Evolutionary conservation across 495 filamentous ascomycete species (phyloP), one percentile per base, ranked within the genome.

Genomic region (Xylaria palmicola): DNA sequence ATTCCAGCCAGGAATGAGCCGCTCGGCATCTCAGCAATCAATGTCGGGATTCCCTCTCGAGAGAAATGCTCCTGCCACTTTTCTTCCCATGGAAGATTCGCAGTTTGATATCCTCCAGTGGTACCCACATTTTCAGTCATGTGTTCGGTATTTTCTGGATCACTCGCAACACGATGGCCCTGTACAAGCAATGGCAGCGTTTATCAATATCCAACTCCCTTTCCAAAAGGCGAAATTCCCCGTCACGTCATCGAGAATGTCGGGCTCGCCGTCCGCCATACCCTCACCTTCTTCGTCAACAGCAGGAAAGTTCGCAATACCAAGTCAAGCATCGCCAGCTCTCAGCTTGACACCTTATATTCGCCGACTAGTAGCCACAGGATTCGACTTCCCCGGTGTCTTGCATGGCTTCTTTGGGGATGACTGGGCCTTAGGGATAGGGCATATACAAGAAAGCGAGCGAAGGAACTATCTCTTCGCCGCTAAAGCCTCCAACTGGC

Each of bases 391-490:
- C 45, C 89, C 90, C 0, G 88, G 86, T 1, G 85, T 98, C 4
- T 76, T 98, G 60, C 91, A 96, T 67, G 91, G 92, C 32, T 96
- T 96, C 78, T 98, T 98, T 68, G 94, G 94, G 6, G 90, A 97
- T 62, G 89, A 96, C 66, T 98, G 92, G 90, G 72, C 77, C 15
- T 70, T 78, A 8, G 94, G 94, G 2, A 79, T 98, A 34, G 89
- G 90, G 0, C 85, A 88, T 3, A 71, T 97, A 34, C 90, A 96
- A 69, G 91, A 97, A 68, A 86, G 88, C 67, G 94, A 98, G 72
- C 83, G 94, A 40, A 84, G 92, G 51, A 98, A 98, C 68, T 98
- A 93, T 69, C 81, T 98, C 24, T 97, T 97, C 68, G 91, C 92
- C 0, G 92, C 93, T 9, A 98, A 97, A 77, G 92, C 89, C 65